Percentiles rank a stretch among this genome's conserved stretches.
Conservation (phyloP, 495 filamentous ascomycete species). For the Lasiosphaeria miniovina region DNA sequence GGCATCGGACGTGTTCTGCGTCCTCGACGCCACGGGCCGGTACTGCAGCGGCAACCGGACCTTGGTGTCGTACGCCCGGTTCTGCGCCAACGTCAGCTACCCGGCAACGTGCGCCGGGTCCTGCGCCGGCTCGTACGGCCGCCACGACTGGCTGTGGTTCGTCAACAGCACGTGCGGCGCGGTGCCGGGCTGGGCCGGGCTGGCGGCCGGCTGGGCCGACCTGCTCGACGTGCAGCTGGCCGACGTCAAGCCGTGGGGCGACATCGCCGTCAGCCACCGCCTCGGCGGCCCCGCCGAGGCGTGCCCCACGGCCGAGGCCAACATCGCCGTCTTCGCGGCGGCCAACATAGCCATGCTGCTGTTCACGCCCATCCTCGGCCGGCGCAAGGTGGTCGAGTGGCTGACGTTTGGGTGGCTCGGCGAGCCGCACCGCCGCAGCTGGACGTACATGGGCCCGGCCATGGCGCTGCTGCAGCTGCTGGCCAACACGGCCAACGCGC, state of each 20-base stretch:
- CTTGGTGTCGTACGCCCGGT: background rate
- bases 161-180: background rate
- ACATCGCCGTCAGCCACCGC: background rate
- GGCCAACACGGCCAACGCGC: slow-evolving; percentile 5
- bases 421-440: slow-evolving; percentile 5
- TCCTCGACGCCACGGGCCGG: background rate
- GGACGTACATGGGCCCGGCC: slow-evolving; percentile 5
- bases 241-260: slow-evolving; percentile 2
- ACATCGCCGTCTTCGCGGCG: slow-evolving; percentile 3
- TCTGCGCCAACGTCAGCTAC: background rate
- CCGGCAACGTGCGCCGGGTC: background rate
- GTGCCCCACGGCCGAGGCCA: slow-evolving; percentile 6
- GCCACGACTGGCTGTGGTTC: background rate
- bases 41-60: background rate
- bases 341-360: slow-evolving; percentile 9
- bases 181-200: background rate
- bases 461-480: slow-evolving; percentile 1
- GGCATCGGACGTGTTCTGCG: slow-evolving; percentile 1
- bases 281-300: background rate
- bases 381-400: slow-evolving; percentile 4
- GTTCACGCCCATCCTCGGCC: slow-evolving; percentile 5
- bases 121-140: background rate
- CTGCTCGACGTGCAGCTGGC: slow-evolving; percentile 1
- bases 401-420: slow-evolving; percentile 5
- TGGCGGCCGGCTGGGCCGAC: background rate